Conservation (phyloP, 495 filamentous ascomycete species). For the Talaromyces stipitatus region DNA sequence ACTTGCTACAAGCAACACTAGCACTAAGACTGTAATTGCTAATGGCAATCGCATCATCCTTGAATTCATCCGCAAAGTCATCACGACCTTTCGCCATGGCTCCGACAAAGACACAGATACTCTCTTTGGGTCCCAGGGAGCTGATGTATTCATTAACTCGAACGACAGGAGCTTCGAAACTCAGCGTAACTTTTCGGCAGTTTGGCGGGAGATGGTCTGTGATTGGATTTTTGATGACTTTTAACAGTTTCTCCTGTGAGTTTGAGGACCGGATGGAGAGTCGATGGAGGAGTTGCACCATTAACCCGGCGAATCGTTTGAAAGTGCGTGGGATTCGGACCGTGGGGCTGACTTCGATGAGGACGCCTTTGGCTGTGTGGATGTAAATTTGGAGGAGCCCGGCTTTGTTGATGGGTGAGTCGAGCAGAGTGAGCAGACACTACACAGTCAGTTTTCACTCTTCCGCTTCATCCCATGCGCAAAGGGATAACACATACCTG, state of each 20-base stretch:
- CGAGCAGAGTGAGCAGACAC: constrained; percentile 95
- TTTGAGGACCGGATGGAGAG: constrained; percentile 92
- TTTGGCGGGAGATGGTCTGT: constrained; percentile 94
- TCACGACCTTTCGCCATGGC: constrained; percentile 97
- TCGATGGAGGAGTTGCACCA: constrained; percentile 97
- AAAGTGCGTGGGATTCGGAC: constrained; percentile 97
- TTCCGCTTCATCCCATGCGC: neutral
- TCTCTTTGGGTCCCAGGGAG: constrained; percentile 69
- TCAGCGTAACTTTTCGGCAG: constrained; percentile 94
- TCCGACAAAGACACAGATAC: constrained; percentile 93
- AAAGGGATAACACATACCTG: constrained; percentile 61
- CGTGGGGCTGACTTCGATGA: constrained; percentile 95
- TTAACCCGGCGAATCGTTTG: constrained; percentile 95
- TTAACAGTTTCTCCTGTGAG: constrained; percentile 93
- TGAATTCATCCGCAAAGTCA: constrained; percentile 88
- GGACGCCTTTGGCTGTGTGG: constrained; percentile 88
- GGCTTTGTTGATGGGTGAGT: constrained; percentile 97
- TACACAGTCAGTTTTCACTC: constrained; percentile 25
- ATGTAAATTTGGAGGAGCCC: constrained; percentile 97
- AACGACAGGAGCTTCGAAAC: constrained; percentile 81
- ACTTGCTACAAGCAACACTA: constrained; percentile 97
- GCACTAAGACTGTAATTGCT: constrained; percentile 96
- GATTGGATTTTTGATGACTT: constrained; percentile 96
- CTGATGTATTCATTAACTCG: constrained; percentile 84
- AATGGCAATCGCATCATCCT: constrained; percentile 96